A percentile compares a stretch with the other conserved stretches of the same genome.
Evolutionary conservation across 2,329 filamentous ascomycete genomes (phyloP).

Genomic region (Botrytis paeoniae): DNA sequence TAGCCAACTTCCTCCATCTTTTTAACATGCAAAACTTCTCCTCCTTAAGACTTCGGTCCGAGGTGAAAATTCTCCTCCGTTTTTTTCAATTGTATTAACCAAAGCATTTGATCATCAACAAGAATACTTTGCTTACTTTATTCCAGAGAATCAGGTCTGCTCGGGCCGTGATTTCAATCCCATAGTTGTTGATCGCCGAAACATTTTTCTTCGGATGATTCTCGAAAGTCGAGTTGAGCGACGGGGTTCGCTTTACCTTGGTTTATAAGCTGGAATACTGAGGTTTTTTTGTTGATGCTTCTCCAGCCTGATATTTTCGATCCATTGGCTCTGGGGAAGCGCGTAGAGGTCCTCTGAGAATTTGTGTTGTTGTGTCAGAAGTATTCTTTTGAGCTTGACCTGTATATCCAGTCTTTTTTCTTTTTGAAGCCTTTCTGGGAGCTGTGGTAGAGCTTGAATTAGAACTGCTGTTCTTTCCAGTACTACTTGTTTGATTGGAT

Average conservation of each 20-base stretch:
- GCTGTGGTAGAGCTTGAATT: background rate
- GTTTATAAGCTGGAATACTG: too few relatives aligned
- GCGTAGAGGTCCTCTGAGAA: too few relatives aligned
- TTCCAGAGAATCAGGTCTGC: background rate
- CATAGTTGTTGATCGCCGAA: background rate
- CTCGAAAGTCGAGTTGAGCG: background rate
- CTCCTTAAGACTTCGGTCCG: background rate
- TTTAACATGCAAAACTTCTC: background rate
- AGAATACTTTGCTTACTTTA: background rate
- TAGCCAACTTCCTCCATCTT: background rate
- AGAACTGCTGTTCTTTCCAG: background rate
- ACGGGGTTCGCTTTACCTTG: background rate
- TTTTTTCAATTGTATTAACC: background rate
- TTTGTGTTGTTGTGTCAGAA: too few relatives aligned
- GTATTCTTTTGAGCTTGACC: too few relatives aligned
- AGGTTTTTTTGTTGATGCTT: too few relatives aligned
- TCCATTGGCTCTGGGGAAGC: background rate
- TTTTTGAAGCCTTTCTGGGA: too few relatives aligned
- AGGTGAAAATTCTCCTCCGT: rapidly evolving
- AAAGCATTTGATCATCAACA: background rate
- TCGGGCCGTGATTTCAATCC: rapidly evolving
- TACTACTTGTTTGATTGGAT: rapidly evolving
- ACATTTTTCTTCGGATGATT: background rate
- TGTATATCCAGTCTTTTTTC: too few relatives aligned
- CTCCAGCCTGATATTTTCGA: too few relatives aligned